phyloP scores from a whole-genome alignment of 768 basidiomycete species.

The Podaxis sp. region DNA sequence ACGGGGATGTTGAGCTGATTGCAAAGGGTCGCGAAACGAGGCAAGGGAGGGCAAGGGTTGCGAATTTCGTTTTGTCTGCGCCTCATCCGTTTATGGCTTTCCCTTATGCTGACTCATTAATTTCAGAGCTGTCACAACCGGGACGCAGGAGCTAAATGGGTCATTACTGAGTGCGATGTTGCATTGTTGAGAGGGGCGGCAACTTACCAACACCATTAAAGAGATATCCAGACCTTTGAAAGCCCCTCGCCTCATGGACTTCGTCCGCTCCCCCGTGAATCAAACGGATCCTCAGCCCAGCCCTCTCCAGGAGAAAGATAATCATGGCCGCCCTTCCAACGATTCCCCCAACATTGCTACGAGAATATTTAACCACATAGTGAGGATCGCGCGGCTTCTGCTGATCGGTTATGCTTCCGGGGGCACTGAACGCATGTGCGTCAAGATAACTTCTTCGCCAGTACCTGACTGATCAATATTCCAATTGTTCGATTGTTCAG shows the following conservation, averaged over 20 bases:
- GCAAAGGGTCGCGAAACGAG: too few relatives aligned
- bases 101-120: too few relatives aligned
- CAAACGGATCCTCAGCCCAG: background rate
- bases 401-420: slow-evolving; percentile 12
- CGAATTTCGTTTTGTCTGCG: too few relatives aligned
- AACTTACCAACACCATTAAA: background rate
- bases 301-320: background rate
- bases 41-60: too few relatives aligned
- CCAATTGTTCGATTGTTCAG: background rate
- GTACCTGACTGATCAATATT: background rate
- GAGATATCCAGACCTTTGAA: background rate
- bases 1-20: too few relatives aligned
- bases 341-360: background rate
- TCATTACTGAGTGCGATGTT: background rate
- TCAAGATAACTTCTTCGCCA: background rate
- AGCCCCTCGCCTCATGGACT: background rate
- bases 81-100: too few relatives aligned
- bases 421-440: background rate
- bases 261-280: background rate
- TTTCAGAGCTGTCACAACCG: too few relatives aligned
- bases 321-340: background rate
- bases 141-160: too few relatives aligned
- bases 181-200: background rate
- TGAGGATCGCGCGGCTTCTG: slow-evolving; percentile 11
- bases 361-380: background rate